These are phyloP conservation scores for Saturnispora zaruensis DNA, from an alignment of 805 yeast species.

Conservation along the genomic window DNA sequence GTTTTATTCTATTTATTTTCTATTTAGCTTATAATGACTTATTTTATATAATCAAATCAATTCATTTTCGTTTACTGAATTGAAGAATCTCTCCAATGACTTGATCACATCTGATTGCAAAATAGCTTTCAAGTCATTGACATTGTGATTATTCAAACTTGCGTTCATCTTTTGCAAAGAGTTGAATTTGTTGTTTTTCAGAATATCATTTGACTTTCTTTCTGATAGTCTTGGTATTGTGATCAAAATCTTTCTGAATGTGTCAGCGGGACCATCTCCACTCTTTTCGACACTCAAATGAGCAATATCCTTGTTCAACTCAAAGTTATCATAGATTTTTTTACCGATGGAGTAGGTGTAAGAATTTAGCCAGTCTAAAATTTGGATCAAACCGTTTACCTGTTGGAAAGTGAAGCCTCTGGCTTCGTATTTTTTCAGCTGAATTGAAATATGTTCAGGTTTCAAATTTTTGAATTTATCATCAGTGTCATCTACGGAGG, in stretches of 20 bases:
- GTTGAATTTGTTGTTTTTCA: constrained; percentile 18
- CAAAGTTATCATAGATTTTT: constrained; percentile 45
- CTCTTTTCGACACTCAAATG: constrained; percentile 49
- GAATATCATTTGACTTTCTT: constrained; percentile 38
- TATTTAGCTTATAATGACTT: constrained; percentile 1
- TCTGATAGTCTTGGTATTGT: constrained; percentile 54
- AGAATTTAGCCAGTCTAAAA: constrained; percentile 44
- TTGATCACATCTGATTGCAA: constrained; percentile 41
- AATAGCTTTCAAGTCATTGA: constrained; percentile 10
- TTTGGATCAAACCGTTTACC: constrained; percentile 38
- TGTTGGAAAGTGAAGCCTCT: constrained; percentile 43
- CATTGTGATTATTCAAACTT: neutral
- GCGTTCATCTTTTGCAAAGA: constrained; percentile 9
- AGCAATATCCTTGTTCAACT: constrained; percentile 46
- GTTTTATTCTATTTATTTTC: neutral
- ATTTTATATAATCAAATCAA: constrained; percentile 1
- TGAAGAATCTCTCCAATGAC: constrained; percentile 40
- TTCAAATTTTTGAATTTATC: constrained; percentile 6
- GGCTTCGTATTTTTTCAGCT: constrained; percentile 39
- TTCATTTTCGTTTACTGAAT: constrained; percentile 35
- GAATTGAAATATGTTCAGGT: constrained; percentile 31
- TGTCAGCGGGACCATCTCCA: constrained; percentile 39
- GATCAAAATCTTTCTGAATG: constrained; percentile 41
- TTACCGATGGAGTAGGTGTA: constrained; percentile 48
- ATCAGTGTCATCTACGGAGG: neutral